phyloP scores from a whole-genome alignment of 2,329 filamentous ascomycete genomes.

The Aspergillus novofumigatus region DNA sequence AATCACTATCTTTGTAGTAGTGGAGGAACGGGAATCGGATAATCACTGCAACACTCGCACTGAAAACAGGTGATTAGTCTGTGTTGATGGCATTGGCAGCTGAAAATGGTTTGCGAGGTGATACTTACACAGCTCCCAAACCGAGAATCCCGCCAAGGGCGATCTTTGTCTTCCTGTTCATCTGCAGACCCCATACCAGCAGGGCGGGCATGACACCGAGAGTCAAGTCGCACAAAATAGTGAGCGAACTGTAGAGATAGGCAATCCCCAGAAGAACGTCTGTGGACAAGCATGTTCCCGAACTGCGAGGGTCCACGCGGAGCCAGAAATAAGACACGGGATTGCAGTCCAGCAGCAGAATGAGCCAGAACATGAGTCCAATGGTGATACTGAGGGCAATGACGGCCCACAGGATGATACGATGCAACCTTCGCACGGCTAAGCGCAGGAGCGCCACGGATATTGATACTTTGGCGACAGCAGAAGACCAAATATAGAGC shows the following conservation, averaged over 20 bases:
- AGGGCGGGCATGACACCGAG: slow-evolving; percentile 51
- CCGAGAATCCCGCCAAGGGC: slow-evolving; percentile 50
- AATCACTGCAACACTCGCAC: slow-evolving; percentile 24
- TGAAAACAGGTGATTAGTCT: neutral
- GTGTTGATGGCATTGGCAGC: neutral
- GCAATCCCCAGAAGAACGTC: slow-evolving; percentile 49
- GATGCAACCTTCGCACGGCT: slow-evolving; percentile 33
- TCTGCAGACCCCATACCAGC: slow-evolving; percentile 52
- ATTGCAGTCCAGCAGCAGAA: slow-evolving; percentile 49
- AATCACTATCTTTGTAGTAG: slow-evolving; percentile 15
- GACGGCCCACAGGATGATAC: slow-evolving; percentile 44
- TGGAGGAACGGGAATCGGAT: slow-evolving; percentile 19
- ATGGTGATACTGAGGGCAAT: slow-evolving; percentile 42
- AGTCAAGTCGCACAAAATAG: slow-evolving; percentile 42
- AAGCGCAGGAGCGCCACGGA: slow-evolving; percentile 51
- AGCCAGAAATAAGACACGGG: slow-evolving; percentile 51
- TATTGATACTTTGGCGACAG: slow-evolving; percentile 47
- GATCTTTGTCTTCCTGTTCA: slow-evolving; percentile 49
- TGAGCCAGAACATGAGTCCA: slow-evolving; percentile 45
- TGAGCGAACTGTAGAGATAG: slow-evolving; percentile 48
- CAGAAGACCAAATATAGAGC: slow-evolving; percentile 45
- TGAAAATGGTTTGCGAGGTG: neutral
- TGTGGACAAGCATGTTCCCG: slow-evolving; percentile 39
- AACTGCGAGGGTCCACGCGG: slow-evolving; percentile 10
- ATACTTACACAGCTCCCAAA: slow-evolving; percentile 48